phyloP scores from a whole-genome alignment of 257 asterid genomes.

The Petunia axillaris region DNA sequence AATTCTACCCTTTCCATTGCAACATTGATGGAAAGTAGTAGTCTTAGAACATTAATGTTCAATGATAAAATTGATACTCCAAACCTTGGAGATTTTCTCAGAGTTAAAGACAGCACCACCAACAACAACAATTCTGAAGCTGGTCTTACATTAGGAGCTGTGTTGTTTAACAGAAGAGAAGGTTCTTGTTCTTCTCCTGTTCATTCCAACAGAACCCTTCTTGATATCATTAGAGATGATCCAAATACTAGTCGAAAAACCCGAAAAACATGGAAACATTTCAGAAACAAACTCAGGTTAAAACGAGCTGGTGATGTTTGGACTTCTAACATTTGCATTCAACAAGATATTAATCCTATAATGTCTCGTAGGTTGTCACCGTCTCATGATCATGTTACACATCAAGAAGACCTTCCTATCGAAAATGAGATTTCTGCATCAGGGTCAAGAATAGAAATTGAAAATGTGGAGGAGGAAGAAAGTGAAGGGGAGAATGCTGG shows the following conservation, averaged over 20 bases:
- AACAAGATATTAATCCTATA: slow-evolving; percentile 32
- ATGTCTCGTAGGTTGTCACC: slow-evolving; percentile 48
- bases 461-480: slow-evolving; percentile 10
- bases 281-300: slow-evolving; percentile 63
- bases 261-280: slow-evolving; percentile 55
- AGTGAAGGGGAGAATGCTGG: slow-evolving; percentile 14
- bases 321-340: slow-evolving; percentile 51
- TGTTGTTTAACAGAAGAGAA: slow-evolving; percentile 30
- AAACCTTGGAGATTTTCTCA: slow-evolving; percentile 36
- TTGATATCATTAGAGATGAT: slow-evolving; percentile 74
- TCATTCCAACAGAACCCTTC: slow-evolving; percentile 52
- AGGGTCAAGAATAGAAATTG: background rate
- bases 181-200: slow-evolving; percentile 15
- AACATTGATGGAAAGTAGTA: slow-evolving; percentile 16
- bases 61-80: slow-evolving; percentile 31
- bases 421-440: slow-evolving; percentile 30
- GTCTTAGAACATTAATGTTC: slow-evolving; percentile 19
- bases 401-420: slow-evolving; percentile 18
- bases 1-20: too few species aligned
- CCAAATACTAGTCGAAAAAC: slow-evolving; percentile 40
- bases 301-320: slow-evolving; percentile 47
- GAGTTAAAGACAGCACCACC: slow-evolving; percentile 28
- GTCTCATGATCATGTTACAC: slow-evolving; percentile 25
- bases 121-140: background rate
- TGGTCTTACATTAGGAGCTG: slow-evolving; percentile 33